Base-by-base conservation (phyloP, 2,329 filamentous ascomycete species). In the Diplocarpon rosae region DNA sequence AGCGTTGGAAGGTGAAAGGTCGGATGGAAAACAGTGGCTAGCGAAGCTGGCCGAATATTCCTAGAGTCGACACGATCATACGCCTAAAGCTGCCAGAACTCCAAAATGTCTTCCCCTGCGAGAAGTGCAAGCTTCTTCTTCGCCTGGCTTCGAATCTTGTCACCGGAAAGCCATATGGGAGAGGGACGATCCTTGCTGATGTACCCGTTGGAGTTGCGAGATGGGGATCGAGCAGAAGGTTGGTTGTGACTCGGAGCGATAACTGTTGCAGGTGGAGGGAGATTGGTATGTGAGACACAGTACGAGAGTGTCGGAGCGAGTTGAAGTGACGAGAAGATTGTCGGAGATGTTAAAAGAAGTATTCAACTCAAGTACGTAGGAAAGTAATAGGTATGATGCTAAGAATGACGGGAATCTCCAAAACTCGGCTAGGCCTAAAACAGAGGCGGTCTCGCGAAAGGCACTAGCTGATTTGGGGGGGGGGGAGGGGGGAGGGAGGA, bases 81-180 rank as follows among this genome's bases (percentile, higher is more conserved):
- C 33, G 27, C 41, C 28, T 43, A 49, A 46, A 54, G 51, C 46
- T 52, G 39, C 53, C 48, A 52, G 42, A 46, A 46, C 45, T 45
- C 48, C 35, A 32, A 32, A 15, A 39, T 35, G 24, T 31, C 17
- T n/a, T 40, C 42, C 46, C 39, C 45, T 38, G 39, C 38, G 36
- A n/a, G 20, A 32, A 41, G 44, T 48, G 34, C 50, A 39, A 52
- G 35, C n/a, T n/a, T n/a, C 45, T 39, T 39, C 42, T 45, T 50
- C 50, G 42, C 50, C 49, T 42, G 41, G 33, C 36, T 27, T 49
- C 20, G 31, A 46, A 20, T 38, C 34, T 31, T 46, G 45, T 52
- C 43, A 56, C 45, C 49, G 48, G 37, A 46, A 41, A 54, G 53
- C 53, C 56, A 58, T 58, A 51, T n/a, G 46, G 53, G 45, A 43